Evolutionary conservation across 2,329 filamentous ascomycete genomes (phyloP), one percentile per base, ranked within the genome.

Genomic region (Knoxdaviesia proteae): DNA sequence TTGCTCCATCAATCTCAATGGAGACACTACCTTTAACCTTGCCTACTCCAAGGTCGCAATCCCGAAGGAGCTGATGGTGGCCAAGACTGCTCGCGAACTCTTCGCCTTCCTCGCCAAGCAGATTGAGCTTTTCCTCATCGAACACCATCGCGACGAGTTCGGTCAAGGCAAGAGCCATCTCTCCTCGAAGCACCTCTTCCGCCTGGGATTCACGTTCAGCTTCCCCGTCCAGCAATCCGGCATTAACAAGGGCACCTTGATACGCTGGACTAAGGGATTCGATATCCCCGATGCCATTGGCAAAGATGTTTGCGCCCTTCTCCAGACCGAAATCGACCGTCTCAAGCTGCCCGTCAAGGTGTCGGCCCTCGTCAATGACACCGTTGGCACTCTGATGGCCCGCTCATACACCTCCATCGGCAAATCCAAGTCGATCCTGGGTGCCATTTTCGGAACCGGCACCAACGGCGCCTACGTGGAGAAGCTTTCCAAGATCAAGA

Each of bases 251-350:
- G 90, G 90, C 47, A 80, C 78, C 45, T 69, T 98, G 43, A 90
- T 94, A 61, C 77, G 90, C 51, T 98, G 90, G 90, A 98, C 90
- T 45, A 98, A 98, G 66, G 90, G 90, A 42, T 98, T 94, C 57
- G 84, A 96, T 56, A 96, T 98, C 50, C 72, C 77, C n/a, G 90
- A 96, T 56, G 83, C 87, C 1, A 61, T 98, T 45, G 90, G 88
- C 52, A 81, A 94, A 61, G 90, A 98, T 58, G 87, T 98, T 33
- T 98, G 90, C 58, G 79, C 76, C 37, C 65, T 98, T 48, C 69
- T 98, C 34, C 90, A 98, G 61, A 64, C 66, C 20, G 90, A 94
- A 60, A 87, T 98, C 52, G 84, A 96, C 61, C 74, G 74, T 47
- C 73, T 94, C 36, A 68, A 76, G 46, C 73, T 98, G 6, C 90